Base-by-base conservation (phyloP, 2,329 filamentous ascomycete species). In the Nakataea oryzae region DNA sequence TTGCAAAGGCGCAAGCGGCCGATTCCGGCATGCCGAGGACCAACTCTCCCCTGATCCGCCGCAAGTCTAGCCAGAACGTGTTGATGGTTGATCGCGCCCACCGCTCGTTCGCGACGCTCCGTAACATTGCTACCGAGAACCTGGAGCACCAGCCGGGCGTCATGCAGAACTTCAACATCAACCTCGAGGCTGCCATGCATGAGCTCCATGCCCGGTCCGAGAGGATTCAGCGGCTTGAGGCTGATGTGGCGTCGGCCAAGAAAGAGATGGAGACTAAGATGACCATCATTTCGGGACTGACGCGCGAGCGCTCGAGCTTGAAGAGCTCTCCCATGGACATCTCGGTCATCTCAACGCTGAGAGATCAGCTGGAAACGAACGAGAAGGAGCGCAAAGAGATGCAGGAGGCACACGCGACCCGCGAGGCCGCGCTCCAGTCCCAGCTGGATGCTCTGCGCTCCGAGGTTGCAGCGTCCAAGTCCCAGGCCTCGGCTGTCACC, bases 191-290 rank as follows among this genome's bases (percentile, higher is more conserved):
- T 2, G 91, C 93, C 63, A 93, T 97, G 87, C 90, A 95, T 68
- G 95, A 99, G 72, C 80, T 99, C 41, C 89, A 96, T 66, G 82
- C 82, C 12, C 86, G 93, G 55, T 93, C 93, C 54, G 93, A 97
- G 73, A 87, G 93, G 30, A 93, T 97, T 61, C 90, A 96, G 70
- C 87, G 93, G 69, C 80, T 99, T 17, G 95, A 99, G 74, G 86
- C 86, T 7, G 93, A 96, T 67, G 84, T 97, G 62, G 80, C 86
- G 29, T 87, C 86, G 4, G 85, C 92, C 27, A 95, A 91, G 78
- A 96, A 92, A 78, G 95, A 99, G 74, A 96, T 97, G 88, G 95
- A 99, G 71, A 87, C 85, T 65, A 99, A 99, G 83, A 92, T 93
- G 80, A 90, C 91, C 32, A 93, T 99, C 71, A 97, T 99, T 68